Conservation (phyloP, 2,329 filamentous ascomycete species). For the Aspergillus quadricinctus region DNA sequence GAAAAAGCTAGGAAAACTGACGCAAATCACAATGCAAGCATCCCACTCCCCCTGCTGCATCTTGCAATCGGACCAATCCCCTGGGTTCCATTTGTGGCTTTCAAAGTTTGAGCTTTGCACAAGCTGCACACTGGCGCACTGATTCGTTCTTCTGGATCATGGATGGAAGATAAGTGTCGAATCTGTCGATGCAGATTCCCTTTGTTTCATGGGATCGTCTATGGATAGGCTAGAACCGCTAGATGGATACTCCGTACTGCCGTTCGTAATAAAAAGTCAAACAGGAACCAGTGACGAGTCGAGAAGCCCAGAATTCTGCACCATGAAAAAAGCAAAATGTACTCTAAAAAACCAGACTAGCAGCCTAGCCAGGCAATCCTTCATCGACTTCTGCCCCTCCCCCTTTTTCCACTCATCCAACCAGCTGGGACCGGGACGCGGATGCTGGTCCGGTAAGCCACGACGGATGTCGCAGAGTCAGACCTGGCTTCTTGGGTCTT, state of each 20-base stretch:
- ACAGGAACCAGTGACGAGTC: not conserved
- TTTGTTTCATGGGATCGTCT: not conserved
- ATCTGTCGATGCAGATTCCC: not conserved
- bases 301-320: not conserved
- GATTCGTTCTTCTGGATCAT: not conserved
- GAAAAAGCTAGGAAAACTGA: not conserved
- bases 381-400: slow-evolving; percentile 1
- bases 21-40: not conserved
- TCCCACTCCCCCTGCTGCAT: not conserved
- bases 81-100: not conserved
- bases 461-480: slow-evolving; percentile 9
- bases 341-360: not conserved
- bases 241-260: not conserved
- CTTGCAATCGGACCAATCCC: not conserved
- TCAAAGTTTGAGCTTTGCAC: not conserved
- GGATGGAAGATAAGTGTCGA: not conserved
- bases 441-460: slow-evolving; percentile 5
- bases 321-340: not conserved
- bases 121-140: too few relatives aligned
- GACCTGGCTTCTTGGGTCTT: slow-evolving; percentile 1
- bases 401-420: slow-evolving; percentile 10
- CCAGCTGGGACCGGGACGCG: not conserved
- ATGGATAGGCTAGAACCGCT: too few relatives aligned
- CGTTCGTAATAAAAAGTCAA: not conserved
- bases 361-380: not conserved